Percentiles rank a stretch among this genome's conserved stretches.
phyloP scores from a whole-genome alignment of 352 stramenopile genomes.

The Nothophytophthora sp. region DNA sequence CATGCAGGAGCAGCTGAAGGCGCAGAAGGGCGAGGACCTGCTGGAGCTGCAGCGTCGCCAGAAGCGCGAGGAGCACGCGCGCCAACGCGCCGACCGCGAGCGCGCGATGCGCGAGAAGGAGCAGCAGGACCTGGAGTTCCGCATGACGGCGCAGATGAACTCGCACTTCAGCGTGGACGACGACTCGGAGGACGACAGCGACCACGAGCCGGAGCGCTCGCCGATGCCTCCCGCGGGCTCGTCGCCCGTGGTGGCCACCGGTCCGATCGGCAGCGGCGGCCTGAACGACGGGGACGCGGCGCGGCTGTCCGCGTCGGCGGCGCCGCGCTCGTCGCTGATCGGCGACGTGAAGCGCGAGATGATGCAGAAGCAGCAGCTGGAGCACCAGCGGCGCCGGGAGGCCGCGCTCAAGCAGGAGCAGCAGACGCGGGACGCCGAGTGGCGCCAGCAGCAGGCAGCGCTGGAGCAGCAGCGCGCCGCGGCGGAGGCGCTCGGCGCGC shows the following conservation, averaged over 20 bases:
- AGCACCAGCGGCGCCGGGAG: slow-evolving; percentile 67
- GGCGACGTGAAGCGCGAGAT: slow-evolving; percentile 69
- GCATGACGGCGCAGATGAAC: slow-evolving; percentile 38
- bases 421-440: slow-evolving; percentile 13
- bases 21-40: slow-evolving; percentile 38
- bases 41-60: slow-evolving; percentile 66
- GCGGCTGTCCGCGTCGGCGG: slow-evolving; percentile 2
- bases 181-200: slow-evolving; percentile 29
- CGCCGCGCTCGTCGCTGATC: slow-evolving; percentile 59
- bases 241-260: slow-evolving; percentile 9
- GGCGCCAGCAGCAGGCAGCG: slow-evolving; percentile 33
- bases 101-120: slow-evolving; percentile 37
- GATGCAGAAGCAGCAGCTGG: slow-evolving; percentile 62
- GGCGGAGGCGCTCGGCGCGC: slow-evolving; percentile 19
- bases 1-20: slow-evolving; percentile 27
- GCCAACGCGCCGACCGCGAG: slow-evolving; percentile 47
- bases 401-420: slow-evolving; percentile 60
- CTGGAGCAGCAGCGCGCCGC: slow-evolving; percentile 30
- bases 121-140: slow-evolving; percentile 42
- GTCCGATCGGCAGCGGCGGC: slow-evolving; percentile 10
- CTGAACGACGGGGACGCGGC: slow-evolving; percentile 3
- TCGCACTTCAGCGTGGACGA: slow-evolving; percentile 39
- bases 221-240: slow-evolving; percentile 1
- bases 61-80: slow-evolving; percentile 75
- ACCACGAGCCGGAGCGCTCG: slow-evolving; percentile 27